Evolutionary conservation across 2,329 filamentous ascomycete species (phyloP), one percentile per base, ranked within the genome.

Genomic region (Aureobasidium lini): DNA sequence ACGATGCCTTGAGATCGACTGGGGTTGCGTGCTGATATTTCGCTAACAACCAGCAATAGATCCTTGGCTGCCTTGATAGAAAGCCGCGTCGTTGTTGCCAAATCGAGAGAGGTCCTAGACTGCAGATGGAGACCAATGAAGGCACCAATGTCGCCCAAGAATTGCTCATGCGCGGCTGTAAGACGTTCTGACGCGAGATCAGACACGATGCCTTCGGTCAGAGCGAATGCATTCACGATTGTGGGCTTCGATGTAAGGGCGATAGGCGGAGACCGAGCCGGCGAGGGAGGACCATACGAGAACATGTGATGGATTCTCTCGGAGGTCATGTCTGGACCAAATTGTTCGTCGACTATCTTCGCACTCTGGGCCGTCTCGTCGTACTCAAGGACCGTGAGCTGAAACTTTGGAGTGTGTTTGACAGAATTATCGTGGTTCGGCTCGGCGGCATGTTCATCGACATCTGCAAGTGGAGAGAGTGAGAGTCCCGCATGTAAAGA

Each of bases 51-150:
- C 15, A 84, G 81, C 53, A 96, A 79, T 50, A 97, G 80, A 64
- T 87, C 84, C 48, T 87, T 86, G 63, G 92, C 95, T 2, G 92
- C 91, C 7, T 84, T 81, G 9, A 92, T 89, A 8, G 92, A 90
- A 70, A 93, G 87, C 69, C 89, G 87, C 49, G 95, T 93, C 15
- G 89, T 91, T 10, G 86, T 76, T 34, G 91, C 84, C 50, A 97
- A 80, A 70, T 96, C 91, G 1, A 88, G 84, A 8, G 90, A 87
- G 7, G 91, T 94, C 63, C 94, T 87, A n/a, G 92, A 94, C 71
- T 96, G 91, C 62, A 96, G 79, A 72, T 96, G 90, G 59, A 96
- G 81, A 15, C 94, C 94, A 70, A 97, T 93, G 71, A 97, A 96
- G 4, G 90, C 95, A 53, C 90, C 93, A 54, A 99, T 83, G 69